Base-by-base conservation (phyloP, 108 stramenopile species). In the Fragilariopsis cylindrus region DNA sequence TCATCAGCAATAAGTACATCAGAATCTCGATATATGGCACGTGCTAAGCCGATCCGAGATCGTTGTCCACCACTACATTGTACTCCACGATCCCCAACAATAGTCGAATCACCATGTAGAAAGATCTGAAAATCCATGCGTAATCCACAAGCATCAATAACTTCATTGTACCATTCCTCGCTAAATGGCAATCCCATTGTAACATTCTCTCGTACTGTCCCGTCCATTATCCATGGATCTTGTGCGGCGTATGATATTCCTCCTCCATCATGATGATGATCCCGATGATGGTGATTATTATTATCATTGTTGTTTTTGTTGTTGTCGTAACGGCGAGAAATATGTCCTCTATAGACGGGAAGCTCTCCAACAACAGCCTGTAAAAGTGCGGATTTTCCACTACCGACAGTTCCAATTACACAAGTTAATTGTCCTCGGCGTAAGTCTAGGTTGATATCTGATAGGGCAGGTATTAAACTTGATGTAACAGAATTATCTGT, bases 31-130 rank as follows among this genome's bases (percentile, higher is more conserved):
- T 87, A 90, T 16, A 85, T 55, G 6, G 85, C 89, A 30, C 89
- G 80, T 1, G 95, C 95, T 57, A 96, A 74, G 9, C 90, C 91
- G 48, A 96, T 91, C 18, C 95, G 80, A 7, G 96, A 95, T 39
- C 92, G 83, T 85, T 99, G 98, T 1, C 99, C 99, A 5, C 99
- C 99, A 60, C 82, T 84, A 13, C 92, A 77, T 58, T 97, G 95
- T 3, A 98, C 95, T 8, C 98, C 97, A 8, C 96, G 80, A 62
- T 98, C 96, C 6, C 97, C 97, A 18, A 98, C 89, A 19, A 95
- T 86, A 5, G 97, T 96, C 12, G 73, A 54, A 63, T 96, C 95
- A 3, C 95, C 96, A 57, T 92, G 76, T 7, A 81, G 84, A 13
- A 95, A 76, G 15, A 87, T 76, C 39, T 57, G 57, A 46, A 98